Percentiles rank a stretch among this genome's conserved stretches.
Conservation (phyloP, 345 rosid species). For the Corymbia maculata region DNA sequence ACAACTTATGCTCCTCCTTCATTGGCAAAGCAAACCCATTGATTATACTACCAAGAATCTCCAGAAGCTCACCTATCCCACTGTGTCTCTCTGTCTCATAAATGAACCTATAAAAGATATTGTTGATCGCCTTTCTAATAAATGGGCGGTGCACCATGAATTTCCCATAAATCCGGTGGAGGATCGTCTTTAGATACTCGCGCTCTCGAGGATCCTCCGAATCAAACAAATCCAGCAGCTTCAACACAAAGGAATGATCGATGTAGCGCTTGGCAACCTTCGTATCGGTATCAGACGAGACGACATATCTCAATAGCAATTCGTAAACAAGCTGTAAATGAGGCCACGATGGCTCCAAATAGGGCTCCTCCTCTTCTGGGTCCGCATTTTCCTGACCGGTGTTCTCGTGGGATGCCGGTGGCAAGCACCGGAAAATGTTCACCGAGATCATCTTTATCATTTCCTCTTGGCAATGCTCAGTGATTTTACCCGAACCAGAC, state of each 20-base stretch:
- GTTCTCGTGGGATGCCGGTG: constrained; percentile 39
- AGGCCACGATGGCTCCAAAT: constrained; percentile 41
- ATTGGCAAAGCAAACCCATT: constrained; percentile 49
- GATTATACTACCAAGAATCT: constrained; percentile 42
- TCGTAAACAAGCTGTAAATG: constrained; percentile 50
- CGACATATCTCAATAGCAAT: constrained; percentile 31
- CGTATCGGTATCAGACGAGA: constrained; percentile 37
- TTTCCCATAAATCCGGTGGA: constrained; percentile 42
- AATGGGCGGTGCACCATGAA: constrained; percentile 50
- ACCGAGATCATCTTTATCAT: constrained; percentile 36
- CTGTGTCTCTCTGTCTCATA: constrained; percentile 46
- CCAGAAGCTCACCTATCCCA: constrained; percentile 39
- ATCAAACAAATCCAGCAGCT: constrained; percentile 39
- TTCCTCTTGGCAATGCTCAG: constrained; percentile 33
- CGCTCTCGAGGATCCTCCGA: constrained; percentile 44
- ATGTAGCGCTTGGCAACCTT: constrained; percentile 45
- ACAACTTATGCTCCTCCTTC: constrained; percentile 48
- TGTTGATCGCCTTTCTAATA: constrained; percentile 40
- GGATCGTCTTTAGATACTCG: constrained; percentile 42
- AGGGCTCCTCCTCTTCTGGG: constrained; percentile 46
- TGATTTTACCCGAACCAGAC: constrained; percentile 37
- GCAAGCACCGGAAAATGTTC: constrained; percentile 43
- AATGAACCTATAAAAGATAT: constrained; percentile 37
- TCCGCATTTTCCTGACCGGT: constrained; percentile 34
- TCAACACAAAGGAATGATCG: constrained; percentile 48